These are phyloP conservation scores for Kluyveromyces siamensis DNA, from an alignment of 805 yeast species.

Conservation along the genomic window DNA sequence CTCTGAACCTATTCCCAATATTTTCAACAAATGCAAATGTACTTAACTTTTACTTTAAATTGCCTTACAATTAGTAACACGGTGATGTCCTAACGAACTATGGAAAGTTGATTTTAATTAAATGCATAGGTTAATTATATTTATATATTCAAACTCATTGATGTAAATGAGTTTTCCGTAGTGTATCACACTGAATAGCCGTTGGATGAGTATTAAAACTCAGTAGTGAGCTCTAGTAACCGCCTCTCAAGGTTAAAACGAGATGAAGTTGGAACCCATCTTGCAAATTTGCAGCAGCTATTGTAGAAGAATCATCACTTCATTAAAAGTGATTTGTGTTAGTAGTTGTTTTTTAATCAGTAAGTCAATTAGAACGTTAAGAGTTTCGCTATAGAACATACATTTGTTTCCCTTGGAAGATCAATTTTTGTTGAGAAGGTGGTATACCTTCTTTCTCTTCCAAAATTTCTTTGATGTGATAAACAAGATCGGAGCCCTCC, in stretches of 20 bases:
- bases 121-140: no score
- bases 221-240: slow-evolving; percentile 25
- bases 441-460: slow-evolving; percentile 98
- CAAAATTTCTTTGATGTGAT: slow-evolving; percentile 77
- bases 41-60: no score
- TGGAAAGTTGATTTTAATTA: no score
- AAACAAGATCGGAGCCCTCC: slow-evolving; percentile 34
- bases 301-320: slow-evolving; percentile 64
- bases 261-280: slow-evolving; percentile 86
- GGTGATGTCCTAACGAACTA: no score
- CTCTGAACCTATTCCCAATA: no score
- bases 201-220: background rate
- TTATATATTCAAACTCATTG: background rate
- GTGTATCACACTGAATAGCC: background rate
- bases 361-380: background rate
- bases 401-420: slow-evolving; percentile 87
- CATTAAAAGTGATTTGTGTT: background rate
- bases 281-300: slow-evolving; percentile 61
- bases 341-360: background rate
- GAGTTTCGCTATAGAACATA: slow-evolving; percentile 28
- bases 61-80: no score
- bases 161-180: background rate
- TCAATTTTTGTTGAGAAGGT: slow-evolving; percentile 87
- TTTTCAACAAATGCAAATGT: no score
- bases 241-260: slow-evolving; percentile 90